Percentiles rank a stretch among this genome's conserved stretches.
Conservation (phyloP, 352 stramenopile species). For the Phytopythium boreale region DNA sequence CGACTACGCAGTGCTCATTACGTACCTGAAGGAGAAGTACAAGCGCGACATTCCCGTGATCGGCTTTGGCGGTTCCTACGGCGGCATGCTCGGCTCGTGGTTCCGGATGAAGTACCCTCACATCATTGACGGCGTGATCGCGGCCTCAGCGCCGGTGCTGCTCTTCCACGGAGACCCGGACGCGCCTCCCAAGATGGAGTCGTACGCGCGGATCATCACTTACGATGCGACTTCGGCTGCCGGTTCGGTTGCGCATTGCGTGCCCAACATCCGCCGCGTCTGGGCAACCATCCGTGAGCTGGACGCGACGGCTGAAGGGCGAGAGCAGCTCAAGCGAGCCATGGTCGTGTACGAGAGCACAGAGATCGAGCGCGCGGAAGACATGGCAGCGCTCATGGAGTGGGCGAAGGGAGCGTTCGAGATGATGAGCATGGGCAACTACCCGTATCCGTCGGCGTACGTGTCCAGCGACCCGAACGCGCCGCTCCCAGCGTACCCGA, state of each 20-base stretch:
- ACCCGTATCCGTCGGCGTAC: conserved; percentile 87
- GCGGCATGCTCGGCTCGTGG: conserved; percentile 69
- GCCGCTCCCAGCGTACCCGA: conserved; percentile 71
- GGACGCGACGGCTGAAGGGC: conserved; percentile 21
- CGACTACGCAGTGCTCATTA: conserved; percentile 73
- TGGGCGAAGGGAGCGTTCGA: conserved; percentile 55
- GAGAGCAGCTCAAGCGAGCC: conserved; percentile 13
- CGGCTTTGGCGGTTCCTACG: conserved; percentile 73
- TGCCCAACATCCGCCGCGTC: conserved; percentile 44
- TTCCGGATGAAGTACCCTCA: conserved; percentile 76
- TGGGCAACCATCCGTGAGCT: conserved; percentile 30
- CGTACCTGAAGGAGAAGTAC: conserved; percentile 41
- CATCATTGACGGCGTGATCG: conserved; percentile 70
- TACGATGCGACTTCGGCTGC: conserved; percentile 40
- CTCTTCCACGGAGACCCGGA: conserved; percentile 34
- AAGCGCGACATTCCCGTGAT: conserved; percentile 47
- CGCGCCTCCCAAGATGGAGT: conserved; percentile 18
- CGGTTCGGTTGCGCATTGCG: conserved; percentile 40
- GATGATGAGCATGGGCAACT: conserved; percentile 88
- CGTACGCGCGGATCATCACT: conserved; percentile 25
- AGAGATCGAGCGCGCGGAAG: conserved; percentile 16
- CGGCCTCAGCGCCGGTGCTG: conserved; percentile 71
- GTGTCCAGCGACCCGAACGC: conserved; percentile 56
- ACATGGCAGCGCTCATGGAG: conserved; percentile 29
- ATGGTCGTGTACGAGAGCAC: conserved; percentile 26